Base-by-base conservation (phyloP, 805 yeast species). In the Cyberlindnera maclurae region DNA sequence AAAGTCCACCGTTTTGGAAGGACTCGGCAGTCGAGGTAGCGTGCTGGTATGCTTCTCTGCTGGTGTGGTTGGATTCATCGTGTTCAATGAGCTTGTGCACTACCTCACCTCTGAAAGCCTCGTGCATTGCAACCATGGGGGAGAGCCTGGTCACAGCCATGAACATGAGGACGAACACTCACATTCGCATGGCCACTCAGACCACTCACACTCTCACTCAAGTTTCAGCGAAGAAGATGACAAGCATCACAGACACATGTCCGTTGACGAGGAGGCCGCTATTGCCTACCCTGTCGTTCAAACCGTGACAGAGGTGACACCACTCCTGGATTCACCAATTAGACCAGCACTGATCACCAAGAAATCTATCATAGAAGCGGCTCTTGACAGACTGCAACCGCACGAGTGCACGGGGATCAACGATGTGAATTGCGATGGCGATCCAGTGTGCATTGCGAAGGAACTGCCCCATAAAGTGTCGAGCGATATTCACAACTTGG, bases 21-120 rank as follows among this genome's bases (percentile, higher is more conserved):
- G 45, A 32, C 4, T 44, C 55, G 43, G 41, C 37, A 46, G 64
- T 7, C 68, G 68, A 41, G 45, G 65, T 17, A 57, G 63, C 12
- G 55, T 75, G 37, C 63, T 75, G 31, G 60, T 67, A 0, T 65
- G 73, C 9, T 71, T 72, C 46, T 65, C 75, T 4, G 51, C 62
- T 1, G 97, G 98, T 3, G 72, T 82, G 3, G 33, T 63, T 1
- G 45, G 75, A 2, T 85, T 95, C 53, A 57, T 76, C 1, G 43
- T 60, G 2, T 62, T 90, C 39, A 89, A 88, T 57, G 56, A 65
- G 20, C 28, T 81, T 1, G 75, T 93, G 5, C 96, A 89, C 58
- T 58, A 75, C 27, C 59, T 79, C 37, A 85, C 97, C 0, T 76
- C 90, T 36, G 85, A 85, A 55, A 79, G 89, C 26, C 73, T 89